Percentiles rank a stretch among this genome's conserved stretches.
phyloP scores from a whole-genome alignment of 176 grass and related monocot genomes.

The Bothriochloa decipiens region DNA sequence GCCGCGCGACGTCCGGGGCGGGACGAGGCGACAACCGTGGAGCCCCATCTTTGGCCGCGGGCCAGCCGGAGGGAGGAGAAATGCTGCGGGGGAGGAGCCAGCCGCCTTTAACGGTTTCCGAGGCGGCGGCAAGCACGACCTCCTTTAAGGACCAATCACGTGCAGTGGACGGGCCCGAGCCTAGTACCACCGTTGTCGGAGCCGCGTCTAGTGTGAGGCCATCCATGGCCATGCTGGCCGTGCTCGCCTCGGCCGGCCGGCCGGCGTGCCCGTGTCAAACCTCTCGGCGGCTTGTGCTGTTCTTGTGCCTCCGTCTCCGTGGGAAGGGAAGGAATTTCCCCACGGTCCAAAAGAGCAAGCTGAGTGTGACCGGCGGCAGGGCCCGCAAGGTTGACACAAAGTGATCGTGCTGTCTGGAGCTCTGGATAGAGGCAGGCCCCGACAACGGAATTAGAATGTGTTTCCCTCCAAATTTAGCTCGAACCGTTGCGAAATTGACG shows the following conservation, averaged over 20 bases:
- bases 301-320: background rate
- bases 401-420: conserved; percentile 17
- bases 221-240: no score
- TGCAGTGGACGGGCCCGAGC: conserved; percentile 53
- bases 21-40: conserved; percentile 2
- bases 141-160: conserved; percentile 69
- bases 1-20: no score
- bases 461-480: conserved; percentile 14
- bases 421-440: background rate
- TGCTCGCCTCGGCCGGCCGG: no score
- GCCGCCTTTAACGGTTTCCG: conserved; percentile 61
- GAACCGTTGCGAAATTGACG: background rate
- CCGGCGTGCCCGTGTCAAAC: conserved; percentile 34
- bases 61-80: background rate
- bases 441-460: conserved; percentile 10
- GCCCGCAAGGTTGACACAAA: conserved; percentile 50
- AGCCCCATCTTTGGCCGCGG: conserved; percentile 10
- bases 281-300: background rate
- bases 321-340: conserved; percentile 34
- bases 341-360: conserved; percentile 46
- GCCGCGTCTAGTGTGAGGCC: no score
- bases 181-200: conserved; percentile 10
- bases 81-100: background rate
- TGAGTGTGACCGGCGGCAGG: conserved; percentile 24
- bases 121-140: conserved; percentile 52